Conservation (phyloP, 176 grass and related monocot species). For the Avena eriantha region DNA sequence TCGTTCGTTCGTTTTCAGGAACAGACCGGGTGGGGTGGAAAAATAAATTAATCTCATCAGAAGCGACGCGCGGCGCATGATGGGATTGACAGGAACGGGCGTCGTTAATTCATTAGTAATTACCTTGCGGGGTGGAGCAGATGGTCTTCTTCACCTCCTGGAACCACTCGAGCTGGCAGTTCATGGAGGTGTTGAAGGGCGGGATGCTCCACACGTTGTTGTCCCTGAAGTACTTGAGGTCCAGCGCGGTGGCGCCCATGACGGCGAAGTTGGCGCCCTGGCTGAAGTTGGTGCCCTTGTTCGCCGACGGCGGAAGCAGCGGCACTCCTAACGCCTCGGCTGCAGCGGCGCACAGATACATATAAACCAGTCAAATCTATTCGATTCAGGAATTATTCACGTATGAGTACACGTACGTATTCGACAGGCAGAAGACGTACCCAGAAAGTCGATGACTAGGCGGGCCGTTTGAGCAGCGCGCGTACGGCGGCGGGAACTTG, state of each 20-base stretch:
- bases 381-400: background rate
- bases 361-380: background rate
- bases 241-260: constrained; percentile 74
- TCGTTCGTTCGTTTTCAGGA: background rate
- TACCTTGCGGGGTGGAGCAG: constrained; percentile 58
- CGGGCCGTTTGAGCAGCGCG: constrained; percentile 82
- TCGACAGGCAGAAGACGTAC: constrained; percentile 10
- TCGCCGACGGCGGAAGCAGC: constrained; percentile 62
- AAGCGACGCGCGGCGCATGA: background rate
- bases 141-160: constrained; percentile 59
- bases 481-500: constrained; percentile 79
- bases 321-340: constrained; percentile 73
- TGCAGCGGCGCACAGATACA: background rate
- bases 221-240: constrained; percentile 67
- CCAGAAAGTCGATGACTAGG: constrained; percentile 82
- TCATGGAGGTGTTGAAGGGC: constrained; percentile 70
- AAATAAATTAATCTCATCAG: background rate
- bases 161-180: constrained; percentile 78
- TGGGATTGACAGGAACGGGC: background rate
- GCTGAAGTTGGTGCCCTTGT: constrained; percentile 70
- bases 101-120: background rate
- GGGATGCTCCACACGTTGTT: constrained; percentile 70
- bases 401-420: background rate
- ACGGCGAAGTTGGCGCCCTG: constrained; percentile 90
- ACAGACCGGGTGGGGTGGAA: no score